phyloP scores from a whole-genome alignment of 768 basidiomycete genomes.

The Phallus indusiatus region DNA sequence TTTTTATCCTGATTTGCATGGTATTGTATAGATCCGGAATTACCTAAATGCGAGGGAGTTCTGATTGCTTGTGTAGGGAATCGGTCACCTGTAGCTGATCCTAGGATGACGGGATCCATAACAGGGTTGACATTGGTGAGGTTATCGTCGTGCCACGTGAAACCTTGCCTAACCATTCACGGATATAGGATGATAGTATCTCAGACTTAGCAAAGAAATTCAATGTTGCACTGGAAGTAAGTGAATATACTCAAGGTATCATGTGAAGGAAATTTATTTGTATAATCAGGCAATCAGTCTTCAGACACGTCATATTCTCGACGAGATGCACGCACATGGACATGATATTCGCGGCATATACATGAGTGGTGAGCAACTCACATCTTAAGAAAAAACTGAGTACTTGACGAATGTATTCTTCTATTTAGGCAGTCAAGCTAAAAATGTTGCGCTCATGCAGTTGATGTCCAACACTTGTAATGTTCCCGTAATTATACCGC shows the following conservation, averaged over 20 bases:
- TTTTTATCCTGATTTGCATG: conserved; percentile 93
- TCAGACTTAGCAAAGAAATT: conserved; percentile 84
- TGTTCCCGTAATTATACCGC: conserved; percentile 77
- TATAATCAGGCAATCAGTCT: conserved; percentile 65
- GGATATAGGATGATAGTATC: conserved; percentile 52
- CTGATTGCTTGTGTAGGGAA: conserved; percentile 49
- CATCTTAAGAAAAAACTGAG: not conserved
- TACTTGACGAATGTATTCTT: not conserved
- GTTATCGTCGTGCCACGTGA: not conserved
- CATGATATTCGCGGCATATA: conserved; percentile 79
- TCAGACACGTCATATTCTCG: conserved; percentile 90
- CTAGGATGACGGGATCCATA: conserved; percentile 90
- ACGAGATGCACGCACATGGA: conserved; percentile 79
- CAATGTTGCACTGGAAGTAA: conserved; percentile 71
- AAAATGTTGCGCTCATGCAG: conserved; percentile 81
- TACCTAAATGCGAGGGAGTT: not conserved
- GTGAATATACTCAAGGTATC: not conserved
- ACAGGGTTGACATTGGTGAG: conserved; percentile 72
- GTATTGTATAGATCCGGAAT: conserved; percentile 26
- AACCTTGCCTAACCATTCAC: not conserved
- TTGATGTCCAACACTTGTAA: conserved; percentile 80
- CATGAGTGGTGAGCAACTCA: conserved; percentile 45
- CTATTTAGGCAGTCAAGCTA: conserved; percentile 73
- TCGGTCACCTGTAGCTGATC: conserved; percentile 90
- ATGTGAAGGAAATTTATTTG: not conserved